These are phyloP conservation scores for Brassica carinata DNA, from an alignment of 345 rosid genomes.

Conservation along the genomic window DNA sequence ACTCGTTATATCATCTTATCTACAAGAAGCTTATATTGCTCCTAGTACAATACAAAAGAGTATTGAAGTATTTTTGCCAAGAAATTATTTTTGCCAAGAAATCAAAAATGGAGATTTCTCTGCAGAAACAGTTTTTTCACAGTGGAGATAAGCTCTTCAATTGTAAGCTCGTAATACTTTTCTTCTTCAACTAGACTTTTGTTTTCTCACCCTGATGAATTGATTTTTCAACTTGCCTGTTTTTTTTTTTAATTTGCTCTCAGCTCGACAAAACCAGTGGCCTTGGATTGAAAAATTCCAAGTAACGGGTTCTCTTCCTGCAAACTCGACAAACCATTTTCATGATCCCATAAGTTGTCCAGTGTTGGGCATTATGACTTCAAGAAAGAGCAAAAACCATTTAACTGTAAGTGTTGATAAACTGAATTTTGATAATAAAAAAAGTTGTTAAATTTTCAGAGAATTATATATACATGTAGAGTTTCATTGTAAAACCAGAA, in stretches of 20 bases:
- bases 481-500: neutral
- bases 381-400: constrained; percentile 14
- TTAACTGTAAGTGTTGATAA: constrained; percentile 24
- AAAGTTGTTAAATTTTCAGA: neutral
- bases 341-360: constrained; percentile 1
- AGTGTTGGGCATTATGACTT: constrained; percentile 6
- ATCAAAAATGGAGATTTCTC: constrained; percentile 30
- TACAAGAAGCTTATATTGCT: constrained; percentile 19
- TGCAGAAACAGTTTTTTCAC: constrained; percentile 35
- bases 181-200: neutral
- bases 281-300: constrained; percentile 1
- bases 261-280: constrained; percentile 19
- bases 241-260: constrained; percentile 5
- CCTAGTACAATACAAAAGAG: constrained; percentile 26
- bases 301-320: neutral
- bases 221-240: neutral
- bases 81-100: constrained; percentile 3
- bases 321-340: constrained; percentile 6
- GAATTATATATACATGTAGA: neutral
- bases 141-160: constrained; percentile 24
- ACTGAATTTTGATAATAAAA: neutral
- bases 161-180: constrained; percentile 44
- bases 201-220: neutral
- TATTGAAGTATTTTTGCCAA: neutral
- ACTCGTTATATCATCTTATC: constrained; percentile 30